phyloP scores from a whole-genome alignment of 2,329 filamentous ascomycete genomes.

The Fusarium equiseti region DNA sequence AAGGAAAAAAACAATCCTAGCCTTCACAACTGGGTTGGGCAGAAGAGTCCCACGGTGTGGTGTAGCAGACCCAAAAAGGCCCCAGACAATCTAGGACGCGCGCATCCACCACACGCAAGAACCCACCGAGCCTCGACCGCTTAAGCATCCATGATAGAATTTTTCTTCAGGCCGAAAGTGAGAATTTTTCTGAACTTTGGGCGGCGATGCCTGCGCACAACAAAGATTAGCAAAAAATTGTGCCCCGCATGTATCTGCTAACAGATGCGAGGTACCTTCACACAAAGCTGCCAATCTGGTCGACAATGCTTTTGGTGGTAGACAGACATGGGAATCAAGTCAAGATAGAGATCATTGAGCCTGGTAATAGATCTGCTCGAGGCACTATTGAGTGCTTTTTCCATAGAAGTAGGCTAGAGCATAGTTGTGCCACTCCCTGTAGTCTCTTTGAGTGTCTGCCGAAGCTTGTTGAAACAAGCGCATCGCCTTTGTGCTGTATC shows the following conservation, averaged over 20 bases:
- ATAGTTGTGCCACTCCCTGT: neutral
- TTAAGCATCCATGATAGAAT: conserved; percentile 36
- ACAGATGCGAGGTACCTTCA: conserved; percentile 48
- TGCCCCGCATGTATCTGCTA: conserved; percentile 48
- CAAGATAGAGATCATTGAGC: conserved; percentile 2
- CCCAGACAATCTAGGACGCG: conserved; percentile 33
- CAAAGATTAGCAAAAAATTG: conserved; percentile 25
- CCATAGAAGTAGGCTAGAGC: neutral
- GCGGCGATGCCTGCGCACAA: conserved; percentile 31
- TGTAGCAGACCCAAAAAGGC: conserved; percentile 31
- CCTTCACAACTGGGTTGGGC: conserved; percentile 42
- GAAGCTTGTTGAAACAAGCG: neutral
- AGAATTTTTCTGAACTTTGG: conserved; percentile 44
- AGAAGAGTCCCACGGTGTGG: conserved; percentile 37
- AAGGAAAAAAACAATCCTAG: conserved; percentile 10
- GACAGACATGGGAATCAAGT: conserved; percentile 15
- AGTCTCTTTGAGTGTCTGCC: neutral
- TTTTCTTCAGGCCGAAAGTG: conserved; percentile 42
- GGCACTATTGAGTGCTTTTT: neutral
- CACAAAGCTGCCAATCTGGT: conserved; percentile 1
- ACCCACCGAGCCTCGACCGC: conserved; percentile 41
- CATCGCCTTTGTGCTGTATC: neutral
- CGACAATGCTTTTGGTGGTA: conserved; percentile 7
- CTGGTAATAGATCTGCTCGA: neutral
- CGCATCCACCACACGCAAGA: conserved; percentile 38